phyloP scores from a whole-genome alignment of 1,284 basidiomycete species.

The Phellinidium pouzarii region DNA sequence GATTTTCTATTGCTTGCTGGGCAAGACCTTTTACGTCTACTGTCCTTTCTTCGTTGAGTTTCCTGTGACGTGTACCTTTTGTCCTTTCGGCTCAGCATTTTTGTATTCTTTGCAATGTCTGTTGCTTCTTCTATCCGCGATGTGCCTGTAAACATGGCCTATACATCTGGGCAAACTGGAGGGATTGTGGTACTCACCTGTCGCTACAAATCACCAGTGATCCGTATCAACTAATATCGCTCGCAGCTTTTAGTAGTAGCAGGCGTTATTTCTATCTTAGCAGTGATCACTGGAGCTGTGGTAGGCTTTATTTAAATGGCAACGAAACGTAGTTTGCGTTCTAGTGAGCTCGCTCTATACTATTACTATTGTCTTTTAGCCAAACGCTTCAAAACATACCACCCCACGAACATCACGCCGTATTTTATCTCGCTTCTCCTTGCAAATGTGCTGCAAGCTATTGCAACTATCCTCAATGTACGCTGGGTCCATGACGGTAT shows the following conservation, averaged over 20 bases:
- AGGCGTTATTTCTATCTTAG: slow-evolving; percentile 13
- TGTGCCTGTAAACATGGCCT: background rate
- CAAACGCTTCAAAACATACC: slow-evolving; percentile 17
- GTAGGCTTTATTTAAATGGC: background rate
- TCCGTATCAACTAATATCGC: background rate
- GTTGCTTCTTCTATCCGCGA: background rate
- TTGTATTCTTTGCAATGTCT: background rate
- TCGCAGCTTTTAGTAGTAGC: slow-evolving; percentile 12
- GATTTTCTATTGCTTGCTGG: background rate
- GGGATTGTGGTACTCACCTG: slow-evolving; percentile 1
- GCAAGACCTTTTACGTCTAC: background rate
- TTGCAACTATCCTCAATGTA: slow-evolving; percentile 34
- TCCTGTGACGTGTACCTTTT: too few relatives aligned
- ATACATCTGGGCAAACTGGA: background rate
- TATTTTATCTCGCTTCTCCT: slow-evolving; percentile 35
- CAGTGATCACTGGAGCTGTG: slow-evolving; percentile 6
- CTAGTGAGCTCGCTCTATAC: too few relatives aligned
- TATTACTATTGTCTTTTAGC: slow-evolving; percentile 13
- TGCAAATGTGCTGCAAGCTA: slow-evolving; percentile 36
- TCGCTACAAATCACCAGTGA: too few relatives aligned
- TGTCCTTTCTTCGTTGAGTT: background rate
- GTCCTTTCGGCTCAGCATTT: too few relatives aligned
- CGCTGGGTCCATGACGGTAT: slow-evolving; percentile 33
- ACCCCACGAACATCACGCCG: slow-evolving; percentile 27
- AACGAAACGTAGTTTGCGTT: background rate